Evolutionary conservation across 441 rosid species (phyloP).

Genomic region (Kokia cookei): DNA sequence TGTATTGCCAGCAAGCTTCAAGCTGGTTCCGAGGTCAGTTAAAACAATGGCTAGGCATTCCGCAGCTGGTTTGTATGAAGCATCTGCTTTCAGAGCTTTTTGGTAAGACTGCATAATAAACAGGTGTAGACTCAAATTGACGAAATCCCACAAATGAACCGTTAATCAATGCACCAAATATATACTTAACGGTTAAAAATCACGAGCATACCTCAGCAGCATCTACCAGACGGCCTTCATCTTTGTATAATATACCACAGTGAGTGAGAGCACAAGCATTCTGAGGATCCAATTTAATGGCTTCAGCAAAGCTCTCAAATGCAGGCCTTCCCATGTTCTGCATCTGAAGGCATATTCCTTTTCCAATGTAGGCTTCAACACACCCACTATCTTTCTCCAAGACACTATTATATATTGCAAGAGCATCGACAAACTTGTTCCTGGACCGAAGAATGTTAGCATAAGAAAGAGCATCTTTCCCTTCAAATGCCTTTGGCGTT

Average conservation of each 20-base stretch:
- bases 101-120: slow-evolving; percentile 65
- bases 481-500: slow-evolving; percentile 34
- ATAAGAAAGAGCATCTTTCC: slow-evolving; percentile 70
- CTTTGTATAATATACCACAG: slow-evolving; percentile 90
- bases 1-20: slow-evolving; percentile 90
- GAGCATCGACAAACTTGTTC: slow-evolving; percentile 91
- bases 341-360: slow-evolving; percentile 96
- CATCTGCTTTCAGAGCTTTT: slow-evolving; percentile 80
- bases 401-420: slow-evolving; percentile 60
- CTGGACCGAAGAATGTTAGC: slow-evolving; percentile 94
- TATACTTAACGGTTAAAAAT: neutral
- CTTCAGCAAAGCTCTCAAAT: slow-evolving; percentile 85
- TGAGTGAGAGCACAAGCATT: slow-evolving; percentile 95
- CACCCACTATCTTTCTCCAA: slow-evolving; percentile 67
- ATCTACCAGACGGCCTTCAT: slow-evolving; percentile 87
- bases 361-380: slow-evolving; percentile 91
- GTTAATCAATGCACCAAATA: neutral
- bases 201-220: slow-evolving; percentile 82
- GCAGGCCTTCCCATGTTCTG: slow-evolving; percentile 84
- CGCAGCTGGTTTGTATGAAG: slow-evolving; percentile 85
- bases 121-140: neutral
- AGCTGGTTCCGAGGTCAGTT: slow-evolving; percentile 93
- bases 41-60: slow-evolving; percentile 91
- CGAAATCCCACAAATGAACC: neutral
- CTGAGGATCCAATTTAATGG: slow-evolving; percentile 73